Base-by-base conservation (phyloP, 1,284 basidiomycete species). In the Dichomitus squalens region DNA sequence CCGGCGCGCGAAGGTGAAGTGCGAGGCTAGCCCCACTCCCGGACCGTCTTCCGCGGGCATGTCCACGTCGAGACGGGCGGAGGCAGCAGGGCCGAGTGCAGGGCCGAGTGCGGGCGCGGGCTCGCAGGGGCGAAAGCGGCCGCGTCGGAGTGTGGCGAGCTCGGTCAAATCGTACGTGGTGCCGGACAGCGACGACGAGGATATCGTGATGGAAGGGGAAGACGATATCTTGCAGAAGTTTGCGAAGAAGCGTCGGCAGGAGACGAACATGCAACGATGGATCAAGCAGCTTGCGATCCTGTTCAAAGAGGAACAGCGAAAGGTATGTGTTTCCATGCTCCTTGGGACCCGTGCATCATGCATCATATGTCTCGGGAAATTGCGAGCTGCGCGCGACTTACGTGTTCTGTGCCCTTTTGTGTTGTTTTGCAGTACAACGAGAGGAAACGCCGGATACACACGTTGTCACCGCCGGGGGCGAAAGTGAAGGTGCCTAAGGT, bases 111-210 rank as follows among this genome's bases (percentile, higher is more conserved):
- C 50, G 27, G 52, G 31, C 47, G 41, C 18, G 8, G 47, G 36
- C 58, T 44, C 60, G 41, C 59, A 68, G 6, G 73, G 74, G 41
- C 71, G 73, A 55, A 79, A 76, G 66, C 85, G 83, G 51, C 85
- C 85, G 14, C 80, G 87, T 36, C 77, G 88, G 44, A 79, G 79
- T 39, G 79, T 79, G 3, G 80, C 83, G 18, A 67, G 75, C 25
- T 71, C 74, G 16, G 76, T 82, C 23, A 78, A 76, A 47, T 88
- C 86, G 11, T 90, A 90, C 66, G 79, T 76, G 5, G 73, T 87
- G 21, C 86, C 87, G 0, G 86, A 86, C 68, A 90, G 87, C 11
- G 88, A 90, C 66, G 88, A 89, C 61, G 88, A 89, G 59, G 75
- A 70, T 4, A 84, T 84, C 47, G 75, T 72, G 5, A 40, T 53